Evolutionary conservation across 805 yeast species (phyloP).

Genomic region (Jamesozyma jinghongensis): DNA sequence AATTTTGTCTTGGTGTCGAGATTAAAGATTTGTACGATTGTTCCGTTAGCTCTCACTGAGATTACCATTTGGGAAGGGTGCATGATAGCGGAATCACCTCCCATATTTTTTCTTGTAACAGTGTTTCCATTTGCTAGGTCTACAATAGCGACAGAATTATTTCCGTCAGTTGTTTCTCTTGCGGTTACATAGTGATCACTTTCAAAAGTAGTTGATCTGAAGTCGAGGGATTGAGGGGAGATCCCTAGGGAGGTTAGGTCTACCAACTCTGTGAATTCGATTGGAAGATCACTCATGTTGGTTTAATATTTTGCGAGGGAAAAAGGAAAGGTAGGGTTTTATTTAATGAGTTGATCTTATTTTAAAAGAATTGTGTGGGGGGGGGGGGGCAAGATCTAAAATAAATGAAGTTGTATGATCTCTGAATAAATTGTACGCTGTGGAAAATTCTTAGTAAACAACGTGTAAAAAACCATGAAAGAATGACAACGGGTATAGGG

Average conservation of each 20-base stretch:
- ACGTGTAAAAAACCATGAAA: no score
- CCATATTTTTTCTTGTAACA: conserved; percentile 84
- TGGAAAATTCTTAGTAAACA: no score
- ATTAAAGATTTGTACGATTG: conserved; percentile 90
- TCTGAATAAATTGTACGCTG: no score
- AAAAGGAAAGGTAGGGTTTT: no score
- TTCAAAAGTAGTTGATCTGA: conserved; percentile 89
- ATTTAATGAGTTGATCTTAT: no score
- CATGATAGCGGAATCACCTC: conserved; percentile 96
- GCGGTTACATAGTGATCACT: conserved; percentile 84
- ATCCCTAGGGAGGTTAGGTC: conserved; percentile 83
- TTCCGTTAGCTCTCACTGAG: conserved; percentile 91
- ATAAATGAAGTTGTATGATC: no score
- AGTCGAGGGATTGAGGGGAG: conserved; percentile 75
- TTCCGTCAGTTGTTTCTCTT: conserved; percentile 46
- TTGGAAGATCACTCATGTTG: conserved; percentile 64
- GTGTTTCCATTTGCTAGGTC: conserved; percentile 72
- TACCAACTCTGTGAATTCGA: conserved; percentile 91
- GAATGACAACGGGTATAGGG: no score
- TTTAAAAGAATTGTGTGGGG: no score
- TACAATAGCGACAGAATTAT: conserved; percentile 85
- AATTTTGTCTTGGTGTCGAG: conserved; percentile 79
- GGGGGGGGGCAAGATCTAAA: no score
- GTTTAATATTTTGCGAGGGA: no score
- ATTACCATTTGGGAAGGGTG: conserved; percentile 85